Evolutionary conservation across 208 protist genomes (phyloP).

Genomic region (Wallacemonas rigidus): DNA sequence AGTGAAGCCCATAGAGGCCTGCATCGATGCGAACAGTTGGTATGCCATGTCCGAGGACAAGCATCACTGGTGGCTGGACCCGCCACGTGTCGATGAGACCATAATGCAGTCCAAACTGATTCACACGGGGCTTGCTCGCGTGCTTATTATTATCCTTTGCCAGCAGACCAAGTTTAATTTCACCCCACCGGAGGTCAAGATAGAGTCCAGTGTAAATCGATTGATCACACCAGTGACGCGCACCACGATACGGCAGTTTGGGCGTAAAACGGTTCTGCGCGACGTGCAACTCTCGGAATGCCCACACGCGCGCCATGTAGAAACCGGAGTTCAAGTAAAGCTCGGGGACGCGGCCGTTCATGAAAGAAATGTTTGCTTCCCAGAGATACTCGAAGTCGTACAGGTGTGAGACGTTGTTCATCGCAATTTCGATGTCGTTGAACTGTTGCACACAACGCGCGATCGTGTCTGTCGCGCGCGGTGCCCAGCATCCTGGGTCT

Average conservation of each 20-base stretch:
- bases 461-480: neutral
- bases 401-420: neutral
- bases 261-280: neutral
- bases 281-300: neutral
- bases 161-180: constrained; percentile 1
- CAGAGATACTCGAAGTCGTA: neutral
- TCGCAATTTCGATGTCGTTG: neutral
- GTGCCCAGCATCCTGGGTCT: neutral
- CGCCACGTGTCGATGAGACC: constrained; percentile 10
- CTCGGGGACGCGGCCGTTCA: neutral
- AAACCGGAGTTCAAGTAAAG: constrained; percentile 7
- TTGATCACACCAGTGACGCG: neutral
- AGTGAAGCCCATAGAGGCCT: constrained; percentile 1
- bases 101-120: constrained; percentile 12
- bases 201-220: constrained; percentile 1
- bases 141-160: neutral
- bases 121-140: neutral
- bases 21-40: constrained; percentile 5
- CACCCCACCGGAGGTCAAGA: constrained; percentile 7
- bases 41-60: neutral
- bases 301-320: constrained; percentile 15
- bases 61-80: neutral
- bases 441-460: neutral
- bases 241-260: neutral
- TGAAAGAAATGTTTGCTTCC: neutral